Percentiles rank a stretch among this genome's conserved stretches.
Conservation (phyloP, 1,139 yeast genomes). For the Komagataea norvegica region DNA sequence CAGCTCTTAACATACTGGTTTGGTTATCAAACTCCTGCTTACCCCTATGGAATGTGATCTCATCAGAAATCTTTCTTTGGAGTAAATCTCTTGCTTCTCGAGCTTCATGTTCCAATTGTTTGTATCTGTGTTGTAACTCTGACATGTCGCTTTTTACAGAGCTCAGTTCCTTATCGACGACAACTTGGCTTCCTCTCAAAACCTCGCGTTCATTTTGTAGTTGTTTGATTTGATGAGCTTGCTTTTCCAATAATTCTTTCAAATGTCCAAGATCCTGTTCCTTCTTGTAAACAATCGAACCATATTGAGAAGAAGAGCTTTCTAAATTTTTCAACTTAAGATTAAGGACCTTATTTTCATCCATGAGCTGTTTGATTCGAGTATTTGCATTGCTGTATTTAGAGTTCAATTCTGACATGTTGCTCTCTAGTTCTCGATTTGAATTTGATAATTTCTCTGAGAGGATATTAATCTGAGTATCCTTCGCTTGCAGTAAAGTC, state of each 20-base stretch:
- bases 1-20: constrained; percentile 27
- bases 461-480: constrained; percentile 32
- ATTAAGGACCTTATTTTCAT: constrained; percentile 45
- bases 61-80: constrained; percentile 36
- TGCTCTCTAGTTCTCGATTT: constrained; percentile 34
- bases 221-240: constrained; percentile 23
- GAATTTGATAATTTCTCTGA: constrained; percentile 32
- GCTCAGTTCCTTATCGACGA: constrained; percentile 14
- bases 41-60: constrained; percentile 37
- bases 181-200: constrained; percentile 17
- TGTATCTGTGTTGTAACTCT: constrained; percentile 27
- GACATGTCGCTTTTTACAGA: constrained; percentile 20
- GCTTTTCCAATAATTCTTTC: constrained; percentile 27
- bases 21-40: constrained; percentile 35
- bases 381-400: constrained; percentile 35
- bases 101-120: constrained; percentile 36
- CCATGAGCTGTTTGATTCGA: constrained; percentile 41
- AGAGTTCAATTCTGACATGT: constrained; percentile 32
- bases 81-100: constrained; percentile 33
- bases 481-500: constrained; percentile 32
- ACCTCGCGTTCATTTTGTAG: constrained; percentile 29
- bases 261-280: constrained; percentile 34
- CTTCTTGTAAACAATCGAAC: constrained; percentile 33
- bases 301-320: constrained; percentile 35
- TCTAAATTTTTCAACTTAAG: constrained; percentile 35